These are phyloP conservation scores for Aspergillus costaricaensis DNA, from an alignment of 2,329 filamentous ascomycete genomes.

Conservation along the genomic window DNA sequence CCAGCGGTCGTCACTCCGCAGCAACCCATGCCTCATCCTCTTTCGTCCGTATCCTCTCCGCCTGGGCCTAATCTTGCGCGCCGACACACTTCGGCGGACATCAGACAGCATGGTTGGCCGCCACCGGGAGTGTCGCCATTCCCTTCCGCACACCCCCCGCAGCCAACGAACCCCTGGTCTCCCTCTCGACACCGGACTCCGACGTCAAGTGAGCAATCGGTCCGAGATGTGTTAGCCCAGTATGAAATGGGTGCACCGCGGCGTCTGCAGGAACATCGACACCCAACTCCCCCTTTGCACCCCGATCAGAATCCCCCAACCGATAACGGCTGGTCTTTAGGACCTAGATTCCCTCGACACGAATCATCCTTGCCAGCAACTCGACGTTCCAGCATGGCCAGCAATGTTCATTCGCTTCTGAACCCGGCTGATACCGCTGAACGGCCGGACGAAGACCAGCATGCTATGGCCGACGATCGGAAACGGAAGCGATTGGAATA, in stretches of 20 bases:
- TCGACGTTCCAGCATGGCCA: slow-evolving; percentile 69
- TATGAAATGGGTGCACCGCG: slow-evolving; percentile 65
- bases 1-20: slow-evolving; percentile 68
- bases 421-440: slow-evolving; percentile 70
- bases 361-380: slow-evolving; percentile 59
- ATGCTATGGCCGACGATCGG: slow-evolving; percentile 56
- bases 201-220: slow-evolving; percentile 60
- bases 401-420: slow-evolving; percentile 66
- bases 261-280: slow-evolving; percentile 49
- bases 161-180: slow-evolving; percentile 65
- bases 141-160: slow-evolving; percentile 63
- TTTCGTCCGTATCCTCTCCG: slow-evolving; percentile 58
- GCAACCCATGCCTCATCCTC: slow-evolving; percentile 66
- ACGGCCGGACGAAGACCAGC: slow-evolving; percentile 64
- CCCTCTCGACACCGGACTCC: slow-evolving; percentile 62
- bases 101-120: slow-evolving; percentile 82
- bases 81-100: slow-evolving; percentile 93
- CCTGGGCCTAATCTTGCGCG: slow-evolving; percentile 70
- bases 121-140: slow-evolving; percentile 62
- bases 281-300: slow-evolving; percentile 56
- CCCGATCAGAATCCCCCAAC: slow-evolving; percentile 53
- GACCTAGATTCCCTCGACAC: slow-evolving; percentile 42
- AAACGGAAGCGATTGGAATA: slow-evolving; percentile 61
- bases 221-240: slow-evolving; percentile 63
- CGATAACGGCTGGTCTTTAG: slow-evolving; percentile 59